Evolutionary conservation across 176 grass and related monocot genomes (phyloP).

Genomic region (Typha latifolia): DNA sequence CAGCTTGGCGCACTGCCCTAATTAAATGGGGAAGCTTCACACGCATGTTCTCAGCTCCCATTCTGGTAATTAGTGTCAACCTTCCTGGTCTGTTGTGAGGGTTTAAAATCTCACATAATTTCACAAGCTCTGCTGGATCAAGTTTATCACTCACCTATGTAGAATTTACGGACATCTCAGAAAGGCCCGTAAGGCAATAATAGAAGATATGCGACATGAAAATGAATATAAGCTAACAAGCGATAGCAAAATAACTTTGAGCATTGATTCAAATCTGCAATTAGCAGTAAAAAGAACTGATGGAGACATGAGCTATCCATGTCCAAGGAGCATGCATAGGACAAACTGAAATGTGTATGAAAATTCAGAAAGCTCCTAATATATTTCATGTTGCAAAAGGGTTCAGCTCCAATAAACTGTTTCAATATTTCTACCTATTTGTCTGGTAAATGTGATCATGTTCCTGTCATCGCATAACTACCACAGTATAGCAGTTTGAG

Average conservation of each 20-base stretch:
- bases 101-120: slow-evolving; percentile 5
- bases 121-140: slow-evolving; percentile 5
- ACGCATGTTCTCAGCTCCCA: not conserved
- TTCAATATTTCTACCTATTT: no score
- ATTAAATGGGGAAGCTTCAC: slow-evolving; percentile 7
- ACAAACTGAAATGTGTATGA: not conserved
- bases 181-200: not conserved
- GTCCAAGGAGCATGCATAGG: not conserved
- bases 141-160: slow-evolving; percentile 13
- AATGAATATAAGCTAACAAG: not conserved
- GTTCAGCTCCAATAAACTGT: no score
- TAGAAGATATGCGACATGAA: not conserved
- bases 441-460: no score
- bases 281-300: not conserved
- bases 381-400: no score
- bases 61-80: not conserved
- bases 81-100: slow-evolving; percentile 1
- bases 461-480: no score
- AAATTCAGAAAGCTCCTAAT: no score
- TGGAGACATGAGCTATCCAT: not conserved
- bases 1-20: not conserved
- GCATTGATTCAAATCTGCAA: not conserved
- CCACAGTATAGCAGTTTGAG: no score
- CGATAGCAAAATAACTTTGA: not conserved
- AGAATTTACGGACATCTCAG: not conserved